Conservation (phyloP, 805 yeast genomes). For the Kuraishia floccosa region DNA sequence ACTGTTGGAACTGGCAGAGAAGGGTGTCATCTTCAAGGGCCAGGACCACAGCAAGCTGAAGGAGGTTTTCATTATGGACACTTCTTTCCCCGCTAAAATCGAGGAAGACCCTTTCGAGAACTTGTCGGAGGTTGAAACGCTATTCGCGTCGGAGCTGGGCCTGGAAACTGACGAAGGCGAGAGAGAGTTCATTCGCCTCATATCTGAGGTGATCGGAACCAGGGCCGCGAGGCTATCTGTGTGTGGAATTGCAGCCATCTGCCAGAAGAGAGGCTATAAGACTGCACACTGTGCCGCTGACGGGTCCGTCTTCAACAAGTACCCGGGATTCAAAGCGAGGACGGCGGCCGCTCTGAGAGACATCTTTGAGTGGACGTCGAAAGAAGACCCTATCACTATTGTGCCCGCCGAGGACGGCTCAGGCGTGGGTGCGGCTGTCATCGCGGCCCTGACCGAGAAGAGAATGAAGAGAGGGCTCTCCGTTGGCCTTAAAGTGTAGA, state of each 20-base stretch:
- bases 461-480: constrained; percentile 64
- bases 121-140: constrained; percentile 58
- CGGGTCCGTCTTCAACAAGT: constrained; percentile 90
- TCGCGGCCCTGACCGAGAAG: constrained; percentile 86
- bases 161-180: constrained; percentile 65
- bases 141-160: constrained; percentile 48
- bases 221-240: constrained; percentile 88
- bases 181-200: constrained; percentile 69
- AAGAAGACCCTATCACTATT: constrained; percentile 29
- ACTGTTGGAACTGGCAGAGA: constrained; percentile 57
- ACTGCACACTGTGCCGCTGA: constrained; percentile 91
- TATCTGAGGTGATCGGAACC: constrained; percentile 82
- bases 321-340: constrained; percentile 84
- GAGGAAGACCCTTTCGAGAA: constrained; percentile 88
- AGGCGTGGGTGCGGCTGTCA: constrained; percentile 97
- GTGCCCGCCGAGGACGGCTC: constrained; percentile 97
- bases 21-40: constrained; percentile 53
- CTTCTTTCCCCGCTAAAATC: constrained; percentile 76
- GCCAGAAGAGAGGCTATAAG: constrained; percentile 69
- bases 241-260: constrained; percentile 93
- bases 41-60: constrained; percentile 59
- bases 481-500: constrained; percentile 49
- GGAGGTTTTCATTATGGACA: constrained; percentile 67
- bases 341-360: constrained; percentile 85
- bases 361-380: constrained; percentile 64